Conservation (phyloP, 2,329 filamentous ascomycete genomes). For the Aureobasidium sp. region DNA sequence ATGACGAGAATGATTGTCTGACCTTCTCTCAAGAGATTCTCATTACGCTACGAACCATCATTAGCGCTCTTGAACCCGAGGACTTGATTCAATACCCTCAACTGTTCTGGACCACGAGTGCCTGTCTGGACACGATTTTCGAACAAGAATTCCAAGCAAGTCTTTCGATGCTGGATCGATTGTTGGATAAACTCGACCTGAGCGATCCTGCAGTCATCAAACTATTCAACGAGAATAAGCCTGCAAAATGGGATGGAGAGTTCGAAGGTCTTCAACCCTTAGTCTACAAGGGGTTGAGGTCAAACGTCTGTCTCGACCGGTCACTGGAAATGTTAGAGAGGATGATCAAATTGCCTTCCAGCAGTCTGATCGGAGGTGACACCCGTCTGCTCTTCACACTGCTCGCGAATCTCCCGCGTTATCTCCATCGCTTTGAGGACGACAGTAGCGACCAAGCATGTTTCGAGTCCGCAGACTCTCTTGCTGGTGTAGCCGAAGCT, state of each 20-base stretch:
- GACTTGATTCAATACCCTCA: constrained; percentile 86
- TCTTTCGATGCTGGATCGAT: constrained; percentile 80
- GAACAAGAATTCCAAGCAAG: constrained; percentile 91
- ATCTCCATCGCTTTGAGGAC: constrained; percentile 70
- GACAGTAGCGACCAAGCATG: constrained; percentile 35
- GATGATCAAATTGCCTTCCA: constrained; percentile 69
- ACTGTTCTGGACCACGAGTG: constrained; percentile 95
- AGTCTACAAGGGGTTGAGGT: constrained; percentile 86
- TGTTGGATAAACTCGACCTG: constrained; percentile 77
- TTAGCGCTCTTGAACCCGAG: constrained; percentile 69
- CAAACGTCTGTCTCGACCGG: constrained; percentile 69
- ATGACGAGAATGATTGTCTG: constrained; percentile 86
- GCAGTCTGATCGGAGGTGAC: constrained; percentile 72
- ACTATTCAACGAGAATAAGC: constrained; percentile 68
- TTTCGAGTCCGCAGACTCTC: constrained; percentile 56
- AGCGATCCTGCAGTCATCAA: constrained; percentile 59
- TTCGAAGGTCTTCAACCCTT: constrained; percentile 83
- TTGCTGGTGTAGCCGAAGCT: constrained; percentile 64
- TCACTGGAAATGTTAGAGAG: constrained; percentile 71
- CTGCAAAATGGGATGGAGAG: constrained; percentile 75
- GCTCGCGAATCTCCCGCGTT: constrained; percentile 85
- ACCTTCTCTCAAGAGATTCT: constrained; percentile 97
- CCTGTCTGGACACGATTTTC: constrained; percentile 92
- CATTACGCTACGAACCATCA: constrained; percentile 86
- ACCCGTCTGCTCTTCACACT: constrained; percentile 74